Evolutionary conservation across 2,329 filamentous ascomycete genomes (phyloP).

Genomic region (Laburnicola sp.): DNA sequence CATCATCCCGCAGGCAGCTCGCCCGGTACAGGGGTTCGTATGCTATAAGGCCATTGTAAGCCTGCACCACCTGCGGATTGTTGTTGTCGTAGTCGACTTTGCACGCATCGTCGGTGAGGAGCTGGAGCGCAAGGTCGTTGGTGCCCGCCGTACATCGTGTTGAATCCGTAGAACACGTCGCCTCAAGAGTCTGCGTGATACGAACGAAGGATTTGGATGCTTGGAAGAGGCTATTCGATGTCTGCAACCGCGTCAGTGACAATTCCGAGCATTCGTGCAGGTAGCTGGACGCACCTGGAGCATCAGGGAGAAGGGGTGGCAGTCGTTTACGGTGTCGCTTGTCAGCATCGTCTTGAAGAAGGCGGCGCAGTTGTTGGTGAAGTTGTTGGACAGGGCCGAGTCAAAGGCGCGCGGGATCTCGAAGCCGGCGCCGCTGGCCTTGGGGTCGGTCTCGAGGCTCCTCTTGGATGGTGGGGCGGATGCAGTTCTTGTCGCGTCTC

Average conservation of each 20-base stretch:
- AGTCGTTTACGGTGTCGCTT: conserved; percentile 69
- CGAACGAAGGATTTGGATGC: conserved; percentile 69
- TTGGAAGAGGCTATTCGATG: conserved; percentile 82
- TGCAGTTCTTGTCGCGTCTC: conserved; percentile 28
- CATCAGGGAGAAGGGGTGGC: conserved; percentile 82
- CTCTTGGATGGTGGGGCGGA: conserved; percentile 31
- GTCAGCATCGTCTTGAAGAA: conserved; percentile 71
- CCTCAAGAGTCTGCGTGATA: conserved; percentile 77
- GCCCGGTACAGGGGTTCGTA: conserved; percentile 80
- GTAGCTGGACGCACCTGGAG: conserved; percentile 63
- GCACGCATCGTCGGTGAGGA: conserved; percentile 68
- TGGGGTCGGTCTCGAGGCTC: conserved; percentile 30
- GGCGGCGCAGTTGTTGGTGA: conserved; percentile 60
- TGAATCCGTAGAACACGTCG: conserved; percentile 71
- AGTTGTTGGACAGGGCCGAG: conserved; percentile 56
- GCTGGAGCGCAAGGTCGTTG: conserved; percentile 63
- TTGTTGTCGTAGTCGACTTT: conserved; percentile 67
- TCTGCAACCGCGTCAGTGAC: conserved; percentile 54
- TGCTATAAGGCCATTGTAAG: conserved; percentile 73
- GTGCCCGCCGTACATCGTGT: conserved; percentile 69
- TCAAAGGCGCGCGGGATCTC: conserved; percentile 52
- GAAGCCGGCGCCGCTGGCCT: conserved; percentile 22
- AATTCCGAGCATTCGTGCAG: background rate
- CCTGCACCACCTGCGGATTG: conserved; percentile 72
- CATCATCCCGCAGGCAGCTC: conserved; percentile 72